Percentiles rank a stretch among this genome's conserved stretches.
phyloP scores from a whole-genome alignment of 2,329 filamentous ascomycete genomes.

The Leptodontidium sp. region DNA sequence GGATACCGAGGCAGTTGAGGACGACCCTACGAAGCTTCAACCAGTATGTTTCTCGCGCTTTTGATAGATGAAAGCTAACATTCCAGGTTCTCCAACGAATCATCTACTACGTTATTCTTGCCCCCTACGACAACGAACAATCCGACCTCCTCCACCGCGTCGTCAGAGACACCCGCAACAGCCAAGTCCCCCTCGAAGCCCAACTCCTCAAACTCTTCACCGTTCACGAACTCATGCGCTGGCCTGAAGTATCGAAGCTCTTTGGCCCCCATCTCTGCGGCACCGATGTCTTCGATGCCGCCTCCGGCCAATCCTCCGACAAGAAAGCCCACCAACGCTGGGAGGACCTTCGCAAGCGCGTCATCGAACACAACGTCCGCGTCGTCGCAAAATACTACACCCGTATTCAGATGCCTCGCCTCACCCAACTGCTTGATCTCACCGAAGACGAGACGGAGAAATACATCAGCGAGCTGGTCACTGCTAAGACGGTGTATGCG shows the following conservation, averaged over 20 bases:
- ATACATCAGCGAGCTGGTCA: slow-evolving; percentile 97
- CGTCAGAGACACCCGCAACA: slow-evolving; percentile 82
- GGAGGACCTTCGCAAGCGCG: slow-evolving; percentile 95
- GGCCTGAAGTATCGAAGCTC: slow-evolving; percentile 89
- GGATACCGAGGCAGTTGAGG: slow-evolving; percentile 94
- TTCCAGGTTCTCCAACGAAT: slow-evolving; percentile 88
- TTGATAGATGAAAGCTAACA: slow-evolving; percentile 29
- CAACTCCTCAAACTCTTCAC: slow-evolving; percentile 94
- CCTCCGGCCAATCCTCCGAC: slow-evolving; percentile 71
- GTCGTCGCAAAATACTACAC: slow-evolving; percentile 99
- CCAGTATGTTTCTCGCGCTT: slow-evolving; percentile 66
- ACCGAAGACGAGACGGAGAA: slow-evolving; percentile 97
- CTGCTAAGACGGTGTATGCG: slow-evolving; percentile 96
- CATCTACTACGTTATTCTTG: slow-evolving; percentile 96
- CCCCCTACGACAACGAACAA: slow-evolving; percentile 98
- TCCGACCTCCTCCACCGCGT: slow-evolving; percentile 96
- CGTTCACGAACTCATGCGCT: slow-evolving; percentile 95
- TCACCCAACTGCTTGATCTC: slow-evolving; percentile 90
- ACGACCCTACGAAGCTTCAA: slow-evolving; percentile 84
- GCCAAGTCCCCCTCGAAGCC: slow-evolving; percentile 79
- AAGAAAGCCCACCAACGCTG: slow-evolving; percentile 86
- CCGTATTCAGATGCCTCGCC: slow-evolving; percentile 88
- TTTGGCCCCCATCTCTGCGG: slow-evolving; percentile 88
- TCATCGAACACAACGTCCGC: slow-evolving; percentile 98
- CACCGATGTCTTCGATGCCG: slow-evolving; percentile 87